phyloP scores from a whole-genome alignment of 495 filamentous ascomycete genomes.

The Penicillium ucsense region DNA sequence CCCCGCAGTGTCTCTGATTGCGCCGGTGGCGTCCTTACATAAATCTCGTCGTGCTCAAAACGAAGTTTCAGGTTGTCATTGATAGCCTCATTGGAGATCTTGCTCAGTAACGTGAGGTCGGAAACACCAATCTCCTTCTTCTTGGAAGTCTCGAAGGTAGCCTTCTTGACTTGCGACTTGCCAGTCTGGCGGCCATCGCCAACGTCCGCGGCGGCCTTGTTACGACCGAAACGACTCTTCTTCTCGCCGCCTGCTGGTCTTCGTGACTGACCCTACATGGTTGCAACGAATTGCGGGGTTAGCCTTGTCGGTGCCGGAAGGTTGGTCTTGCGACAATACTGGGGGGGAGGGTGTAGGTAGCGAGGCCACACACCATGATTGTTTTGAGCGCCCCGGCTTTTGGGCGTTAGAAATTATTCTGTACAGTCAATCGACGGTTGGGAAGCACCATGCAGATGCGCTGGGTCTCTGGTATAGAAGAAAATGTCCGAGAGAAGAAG shows the following conservation, averaged over 20 bases:
- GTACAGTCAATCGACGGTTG: conserved; percentile 15
- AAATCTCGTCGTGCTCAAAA: conserved; percentile 94
- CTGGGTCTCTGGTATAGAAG: neutral
- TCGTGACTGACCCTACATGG: conserved; percentile 37
- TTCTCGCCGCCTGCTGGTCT: conserved; percentile 39
- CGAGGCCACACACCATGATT: conserved; percentile 24
- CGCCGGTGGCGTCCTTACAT: conserved; percentile 46
- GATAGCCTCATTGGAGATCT: conserved; percentile 97
- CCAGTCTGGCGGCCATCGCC: conserved; percentile 37
- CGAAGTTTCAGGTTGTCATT: conserved; percentile 98
- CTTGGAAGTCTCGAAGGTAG: conserved; percentile 87
- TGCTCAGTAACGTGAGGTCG: conserved; percentile 93
- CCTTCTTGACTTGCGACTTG: conserved; percentile 79
- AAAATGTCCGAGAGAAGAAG: conserved; percentile 4
- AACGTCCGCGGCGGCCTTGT: conserved; percentile 35
- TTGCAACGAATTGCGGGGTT: conserved; percentile 5
- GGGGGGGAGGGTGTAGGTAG: neutral
- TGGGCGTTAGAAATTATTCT: conserved; percentile 24
- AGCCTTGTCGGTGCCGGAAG: conserved; percentile 5
- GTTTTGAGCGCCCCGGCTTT: conserved; percentile 22
- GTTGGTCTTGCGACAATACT: conserved; percentile 2
- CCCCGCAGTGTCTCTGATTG: conserved; percentile 8
- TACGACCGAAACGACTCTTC: conserved; percentile 41
- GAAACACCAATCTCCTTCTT: conserved; percentile 99
- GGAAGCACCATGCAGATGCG: too few species aligned